Percentiles rank a stretch among this genome's conserved stretches.
Evolutionary conservation across 1,284 basidiomycete species (phyloP).

Genomic region (Blastosporella zonata): DNA sequence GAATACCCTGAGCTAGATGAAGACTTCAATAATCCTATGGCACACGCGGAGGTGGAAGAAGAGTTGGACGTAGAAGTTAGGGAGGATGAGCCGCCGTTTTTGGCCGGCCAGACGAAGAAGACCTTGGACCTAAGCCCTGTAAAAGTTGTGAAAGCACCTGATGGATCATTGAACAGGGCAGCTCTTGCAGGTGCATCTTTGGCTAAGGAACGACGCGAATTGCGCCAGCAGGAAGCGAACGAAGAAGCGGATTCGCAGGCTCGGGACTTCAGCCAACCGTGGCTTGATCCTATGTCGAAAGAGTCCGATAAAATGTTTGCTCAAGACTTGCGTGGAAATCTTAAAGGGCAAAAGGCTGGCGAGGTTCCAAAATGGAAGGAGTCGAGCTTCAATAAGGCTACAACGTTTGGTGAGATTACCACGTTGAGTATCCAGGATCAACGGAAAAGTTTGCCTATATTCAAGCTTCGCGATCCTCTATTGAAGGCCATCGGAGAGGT

Average conservation of each 20-base stretch:
- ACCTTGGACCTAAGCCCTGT: conserved; percentile 96
- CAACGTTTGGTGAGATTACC: conserved; percentile 93
- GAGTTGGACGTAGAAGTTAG: conserved; percentile 97
- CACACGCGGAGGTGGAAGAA: conserved; percentile 87
- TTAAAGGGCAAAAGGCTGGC: conserved; percentile 79
- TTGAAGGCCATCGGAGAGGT: conserved; percentile 91
- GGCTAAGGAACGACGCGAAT: conserved; percentile 92
- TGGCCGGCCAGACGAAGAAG: conserved; percentile 93
- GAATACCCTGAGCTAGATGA: conserved; percentile 98
- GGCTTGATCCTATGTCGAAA: conserved; percentile 98
- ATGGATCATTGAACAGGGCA: conserved; percentile 93
- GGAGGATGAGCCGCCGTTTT: conserved; percentile 96
- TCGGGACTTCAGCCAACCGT: conserved; percentile 90
- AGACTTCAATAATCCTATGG: conserved; percentile 75
- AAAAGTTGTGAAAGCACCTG: conserved; percentile 94
- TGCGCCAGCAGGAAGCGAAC: conserved; percentile 92
- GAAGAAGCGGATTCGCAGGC: conserved; percentile 93
- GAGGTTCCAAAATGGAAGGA: conserved; percentile 92
- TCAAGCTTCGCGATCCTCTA: conserved; percentile 90
- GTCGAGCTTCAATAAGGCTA: conserved; percentile 94
- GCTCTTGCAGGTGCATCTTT: conserved; percentile 91
- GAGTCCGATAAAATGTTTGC: conserved; percentile 87
- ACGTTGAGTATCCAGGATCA: conserved; percentile 92
- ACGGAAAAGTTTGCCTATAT: conserved; percentile 88
- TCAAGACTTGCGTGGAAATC: conserved; percentile 84